Evolutionary conservation across 2,329 filamentous ascomycete species (phyloP), one percentile per base, ranked within the genome.

Genomic region (Talaromyces pinophilus): DNA sequence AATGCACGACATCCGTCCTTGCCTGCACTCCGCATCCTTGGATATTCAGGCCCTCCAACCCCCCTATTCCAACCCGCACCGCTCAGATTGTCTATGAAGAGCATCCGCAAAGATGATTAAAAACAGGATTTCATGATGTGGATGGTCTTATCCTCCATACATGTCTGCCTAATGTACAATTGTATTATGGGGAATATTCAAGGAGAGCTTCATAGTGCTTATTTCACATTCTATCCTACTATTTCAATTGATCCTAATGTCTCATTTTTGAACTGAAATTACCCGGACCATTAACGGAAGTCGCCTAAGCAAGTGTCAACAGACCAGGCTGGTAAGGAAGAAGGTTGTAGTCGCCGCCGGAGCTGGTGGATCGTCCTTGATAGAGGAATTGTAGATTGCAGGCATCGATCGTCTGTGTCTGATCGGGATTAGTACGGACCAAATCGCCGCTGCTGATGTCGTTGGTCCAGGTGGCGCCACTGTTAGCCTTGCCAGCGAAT

Each of bases 381-480:
- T 42, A 42, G 40, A 42, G 40, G 2, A 42, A n/a, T n/a, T 42
- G 40, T 42, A 42, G 17, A n/a, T 42, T 42, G 17, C 40, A 42
- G n/a, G 40, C 40, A 42, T 42, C 40, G 5, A 42, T n/a, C 13
- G 40, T 17, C 40, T 17, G 13, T 17, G 46, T 50, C 22, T 50
- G 46, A 15, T 50, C 46, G 22, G 46, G 19, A 25, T 25, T 50
- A 1, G 46, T 25, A 25, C 46, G 19, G 22, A 50, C 10, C 46
- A 50, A n/a, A 50, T 50, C 46, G 22, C 46, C 46, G 22, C 46
- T 50, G 46, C 46, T 50, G 46, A 50, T 50, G 22, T 50, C 46
- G 46, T 50, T 50, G 46, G 46, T 50, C 46, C 46, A 50, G 22
- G 19, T 50, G 11, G 46, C 46, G 22, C 46, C 46, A 25, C 46